Evolutionary conservation across 345 rosid species (phyloP).

Genomic region (Salix dunnii): DNA sequence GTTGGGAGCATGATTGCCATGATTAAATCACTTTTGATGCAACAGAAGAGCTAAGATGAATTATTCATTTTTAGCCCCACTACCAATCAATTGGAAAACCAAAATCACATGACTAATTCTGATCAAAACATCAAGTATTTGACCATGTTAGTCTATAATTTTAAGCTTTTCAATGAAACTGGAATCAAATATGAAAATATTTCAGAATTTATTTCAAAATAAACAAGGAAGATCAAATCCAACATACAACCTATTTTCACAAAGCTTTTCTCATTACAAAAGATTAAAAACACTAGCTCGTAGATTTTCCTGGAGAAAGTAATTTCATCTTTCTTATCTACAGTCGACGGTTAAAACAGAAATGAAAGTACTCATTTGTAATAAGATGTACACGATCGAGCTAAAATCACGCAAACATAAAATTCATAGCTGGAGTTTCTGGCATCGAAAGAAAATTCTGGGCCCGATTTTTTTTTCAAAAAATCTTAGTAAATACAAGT

Average conservation of each 20-base stretch:
- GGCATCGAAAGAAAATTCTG: neutral
- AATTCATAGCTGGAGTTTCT: neutral
- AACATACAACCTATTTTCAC: neutral
- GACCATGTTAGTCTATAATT: neutral
- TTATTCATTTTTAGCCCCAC: neutral
- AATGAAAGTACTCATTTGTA: neutral
- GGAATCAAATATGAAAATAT: neutral
- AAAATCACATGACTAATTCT: neutral
- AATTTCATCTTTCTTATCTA: slow-evolving; percentile 3
- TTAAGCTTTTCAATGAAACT: neutral
- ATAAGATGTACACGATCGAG: neutral
- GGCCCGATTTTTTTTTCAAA: neutral
- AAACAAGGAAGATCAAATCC: neutral
- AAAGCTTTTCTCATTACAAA: neutral
- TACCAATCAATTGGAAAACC: neutral
- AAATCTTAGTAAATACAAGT: neutral
- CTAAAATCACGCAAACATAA: neutral
- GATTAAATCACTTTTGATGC: neutral
- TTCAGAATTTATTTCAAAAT: neutral
- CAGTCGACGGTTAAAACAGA: too few relatives aligned
- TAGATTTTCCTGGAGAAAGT: neutral
- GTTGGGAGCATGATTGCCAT: neutral
- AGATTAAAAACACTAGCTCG: neutral
- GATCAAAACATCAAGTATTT: neutral
- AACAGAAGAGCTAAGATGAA: neutral